These are phyloP conservation scores for Paecilomyces variotii DNA, from an alignment of 2,329 filamentous ascomycete species.

Conservation along the genomic window DNA sequence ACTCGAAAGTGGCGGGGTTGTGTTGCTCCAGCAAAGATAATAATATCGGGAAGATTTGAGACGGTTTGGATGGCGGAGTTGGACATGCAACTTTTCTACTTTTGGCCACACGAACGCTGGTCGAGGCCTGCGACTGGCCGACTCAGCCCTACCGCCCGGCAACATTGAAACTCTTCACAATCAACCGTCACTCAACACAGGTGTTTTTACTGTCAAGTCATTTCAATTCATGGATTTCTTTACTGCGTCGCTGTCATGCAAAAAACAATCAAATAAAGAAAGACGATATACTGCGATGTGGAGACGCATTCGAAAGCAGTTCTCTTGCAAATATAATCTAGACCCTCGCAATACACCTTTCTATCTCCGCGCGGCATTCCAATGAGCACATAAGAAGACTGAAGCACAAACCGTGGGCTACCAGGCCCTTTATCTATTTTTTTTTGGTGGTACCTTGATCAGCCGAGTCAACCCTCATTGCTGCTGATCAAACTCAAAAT, in stretches of 20 bases:
- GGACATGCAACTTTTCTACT: conserved; percentile 15
- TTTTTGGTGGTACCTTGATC: neutral
- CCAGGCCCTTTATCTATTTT: neutral
- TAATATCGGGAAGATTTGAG: conserved; percentile 21
- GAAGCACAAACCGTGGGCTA: neutral
- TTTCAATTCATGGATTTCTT: neutral
- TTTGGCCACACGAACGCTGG: conserved; percentile 10
- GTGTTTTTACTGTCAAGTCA: neutral
- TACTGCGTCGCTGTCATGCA: neutral
- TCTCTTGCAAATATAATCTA: neutral
- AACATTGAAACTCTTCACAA: neutral
- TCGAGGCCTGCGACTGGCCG: neutral
- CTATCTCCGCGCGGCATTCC: neutral
- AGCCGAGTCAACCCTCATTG: conserved; percentile 22
- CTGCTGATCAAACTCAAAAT: conserved; percentile 51
- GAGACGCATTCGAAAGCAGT: neutral
- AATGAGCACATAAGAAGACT: conserved; percentile 28
- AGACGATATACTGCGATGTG: neutral
- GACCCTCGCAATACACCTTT: neutral
- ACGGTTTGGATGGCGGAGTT: conserved; percentile 17
- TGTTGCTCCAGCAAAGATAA: conserved; percentile 11
- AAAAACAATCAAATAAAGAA: neutral
- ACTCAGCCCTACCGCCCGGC: neutral
- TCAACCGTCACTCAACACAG: neutral
- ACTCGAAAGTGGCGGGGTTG: conserved; percentile 8